Evolutionary conservation across 805 yeast species (phyloP).

Genomic region (Kodamaea neixiangensis): DNA sequence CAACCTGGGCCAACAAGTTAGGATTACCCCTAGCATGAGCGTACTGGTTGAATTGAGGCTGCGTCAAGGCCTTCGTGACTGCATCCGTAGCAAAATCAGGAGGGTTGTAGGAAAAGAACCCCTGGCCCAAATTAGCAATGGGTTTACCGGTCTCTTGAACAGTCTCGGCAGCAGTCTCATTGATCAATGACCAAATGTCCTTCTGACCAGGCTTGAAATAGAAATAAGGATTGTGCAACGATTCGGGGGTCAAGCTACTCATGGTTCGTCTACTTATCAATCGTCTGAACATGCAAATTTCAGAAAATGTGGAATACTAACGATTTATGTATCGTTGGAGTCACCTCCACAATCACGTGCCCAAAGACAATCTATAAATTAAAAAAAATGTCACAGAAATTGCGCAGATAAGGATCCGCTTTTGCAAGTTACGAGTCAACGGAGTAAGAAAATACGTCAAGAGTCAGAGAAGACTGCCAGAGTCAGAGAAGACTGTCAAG

Average conservation of each 20-base stretch:
- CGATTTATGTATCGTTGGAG: neutral
- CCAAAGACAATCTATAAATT: neutral
- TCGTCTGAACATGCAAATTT: conserved; percentile 1
- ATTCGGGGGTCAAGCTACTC: conserved; percentile 18
- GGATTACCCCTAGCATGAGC: conserved; percentile 91
- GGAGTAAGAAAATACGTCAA: too few relatives aligned
- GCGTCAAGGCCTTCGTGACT: conserved; percentile 71
- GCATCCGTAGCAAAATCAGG: conserved; percentile 91
- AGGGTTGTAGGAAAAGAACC: conserved; percentile 94
- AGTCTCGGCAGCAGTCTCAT: conserved; percentile 91
- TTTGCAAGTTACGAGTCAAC: neutral
- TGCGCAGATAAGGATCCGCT: neutral
- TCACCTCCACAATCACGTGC: conserved; percentile 7
- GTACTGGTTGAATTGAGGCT: conserved; percentile 83
- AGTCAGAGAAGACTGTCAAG: too few relatives aligned
- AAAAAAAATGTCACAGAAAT: neutral
- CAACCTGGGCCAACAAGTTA: conserved; percentile 65
- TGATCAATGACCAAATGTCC: conserved; percentile 94
- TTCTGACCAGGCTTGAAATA: conserved; percentile 60
- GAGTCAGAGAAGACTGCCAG: too few relatives aligned
- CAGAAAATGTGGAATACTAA: conserved; percentile 3
- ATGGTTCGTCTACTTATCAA: conserved; percentile 9
- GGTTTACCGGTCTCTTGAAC: conserved; percentile 69
- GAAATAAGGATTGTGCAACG: conserved; percentile 65
- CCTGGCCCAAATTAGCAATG: conserved; percentile 91